phyloP scores from a whole-genome alignment of 306 rosid genomes.

The Quercus aquifolioides region DNA sequence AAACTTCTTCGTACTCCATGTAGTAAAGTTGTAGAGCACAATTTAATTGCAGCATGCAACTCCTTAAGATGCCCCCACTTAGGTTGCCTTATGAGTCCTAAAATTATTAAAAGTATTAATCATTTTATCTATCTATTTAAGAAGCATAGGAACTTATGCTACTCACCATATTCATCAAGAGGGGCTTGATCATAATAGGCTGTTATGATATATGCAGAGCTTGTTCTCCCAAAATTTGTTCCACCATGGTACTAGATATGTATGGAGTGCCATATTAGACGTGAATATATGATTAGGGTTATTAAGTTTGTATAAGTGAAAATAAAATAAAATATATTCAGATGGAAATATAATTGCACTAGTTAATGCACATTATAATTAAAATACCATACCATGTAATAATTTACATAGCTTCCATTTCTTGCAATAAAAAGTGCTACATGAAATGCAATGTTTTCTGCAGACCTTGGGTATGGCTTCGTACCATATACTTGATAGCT shows the following conservation, averaged over 20 bases:
- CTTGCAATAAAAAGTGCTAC: conserved; percentile 75
- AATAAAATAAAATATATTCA: background rate
- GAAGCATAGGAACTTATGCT: background rate
- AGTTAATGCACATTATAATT: background rate
- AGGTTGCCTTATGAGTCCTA: conserved; percentile 72
- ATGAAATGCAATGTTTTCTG: conserved; percentile 79
- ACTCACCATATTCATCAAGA: conserved; percentile 71
- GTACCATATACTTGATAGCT: conserved; percentile 77
- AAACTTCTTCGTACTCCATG: conserved; percentile 46
- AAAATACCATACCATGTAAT: conserved; percentile 60
- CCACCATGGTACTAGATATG: conserved; percentile 66
- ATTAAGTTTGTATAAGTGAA: background rate
- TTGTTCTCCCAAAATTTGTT: conserved; percentile 69
- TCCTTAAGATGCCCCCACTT: conserved; percentile 77
- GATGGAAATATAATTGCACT: background rate
- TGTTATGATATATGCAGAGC: conserved; percentile 53
- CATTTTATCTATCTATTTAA: background rate
- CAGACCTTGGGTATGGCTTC: conserved; percentile 66
- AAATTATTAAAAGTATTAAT: background rate
- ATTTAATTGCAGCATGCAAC: conserved; percentile 54
- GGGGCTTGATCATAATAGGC: conserved; percentile 74
- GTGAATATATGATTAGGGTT: background rate
- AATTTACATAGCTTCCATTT: conserved; percentile 85
- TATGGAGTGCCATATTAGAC: background rate
- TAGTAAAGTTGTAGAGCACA: conserved; percentile 52